Evolutionary conservation across 345 rosid genomes (phyloP).

Genomic region (Melastoma malabathricum): DNA sequence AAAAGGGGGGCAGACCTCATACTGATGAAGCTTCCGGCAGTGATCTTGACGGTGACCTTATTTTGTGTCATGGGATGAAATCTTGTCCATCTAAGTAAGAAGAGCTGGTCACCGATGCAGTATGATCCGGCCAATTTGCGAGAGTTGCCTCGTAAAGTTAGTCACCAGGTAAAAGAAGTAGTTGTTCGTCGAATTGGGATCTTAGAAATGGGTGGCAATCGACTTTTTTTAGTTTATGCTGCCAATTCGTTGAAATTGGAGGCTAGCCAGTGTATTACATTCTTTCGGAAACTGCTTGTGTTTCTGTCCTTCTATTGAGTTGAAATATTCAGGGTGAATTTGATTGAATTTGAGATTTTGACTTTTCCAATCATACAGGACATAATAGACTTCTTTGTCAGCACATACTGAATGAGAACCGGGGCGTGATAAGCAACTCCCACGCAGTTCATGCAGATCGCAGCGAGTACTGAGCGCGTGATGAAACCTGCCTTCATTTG

Average conservation of each 20-base stretch:
- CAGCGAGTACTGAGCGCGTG: conserved; percentile 59
- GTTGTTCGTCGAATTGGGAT: neutral
- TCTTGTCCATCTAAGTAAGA: conserved; percentile 67
- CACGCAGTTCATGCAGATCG: conserved; percentile 80
- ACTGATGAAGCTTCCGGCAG: conserved; percentile 91
- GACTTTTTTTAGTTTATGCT: too few relatives aligned
- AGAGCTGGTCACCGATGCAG: conserved; percentile 61
- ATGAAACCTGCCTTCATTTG: conserved; percentile 46
- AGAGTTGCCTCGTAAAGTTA: conserved; percentile 24
- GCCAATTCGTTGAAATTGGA: too few relatives aligned
- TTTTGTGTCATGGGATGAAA: conserved; percentile 87
- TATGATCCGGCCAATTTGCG: conserved; percentile 38
- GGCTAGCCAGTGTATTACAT: too few relatives aligned
- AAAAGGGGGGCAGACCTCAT: conserved; percentile 83
- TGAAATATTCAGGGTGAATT: too few relatives aligned
- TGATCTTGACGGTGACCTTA: conserved; percentile 95
- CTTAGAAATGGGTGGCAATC: too few relatives aligned
- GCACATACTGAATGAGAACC: conserved; percentile 57
- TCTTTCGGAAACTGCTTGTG: too few relatives aligned
- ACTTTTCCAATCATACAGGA: conserved; percentile 32
- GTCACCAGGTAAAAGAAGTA: conserved; percentile 37
- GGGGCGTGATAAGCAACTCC: conserved; percentile 71
- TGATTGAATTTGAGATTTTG: neutral
- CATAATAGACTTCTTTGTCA: conserved; percentile 58
- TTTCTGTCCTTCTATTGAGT: too few relatives aligned